phyloP scores from a whole-genome alignment of 2,329 filamentous ascomycete species.

The Nothopassalora personata region DNA sequence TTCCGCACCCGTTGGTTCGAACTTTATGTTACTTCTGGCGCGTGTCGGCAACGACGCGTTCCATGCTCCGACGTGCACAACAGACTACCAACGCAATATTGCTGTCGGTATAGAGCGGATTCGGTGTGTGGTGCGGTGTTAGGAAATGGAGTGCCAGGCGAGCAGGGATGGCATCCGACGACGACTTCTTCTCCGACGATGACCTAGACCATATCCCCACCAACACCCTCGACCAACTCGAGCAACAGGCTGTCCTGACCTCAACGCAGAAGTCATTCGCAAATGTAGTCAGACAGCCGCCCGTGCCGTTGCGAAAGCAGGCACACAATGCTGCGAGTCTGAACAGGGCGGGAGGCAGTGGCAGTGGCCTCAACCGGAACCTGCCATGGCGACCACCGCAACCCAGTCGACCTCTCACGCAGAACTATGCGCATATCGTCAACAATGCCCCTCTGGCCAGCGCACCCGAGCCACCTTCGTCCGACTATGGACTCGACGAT shows the following conservation, averaged over 20 bases:
- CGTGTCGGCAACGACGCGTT: neutral
- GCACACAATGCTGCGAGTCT: slow-evolving; percentile 20
- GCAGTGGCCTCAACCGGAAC: slow-evolving; percentile 16
- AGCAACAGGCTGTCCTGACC: slow-evolving; percentile 39
- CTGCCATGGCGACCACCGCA: slow-evolving; percentile 29
- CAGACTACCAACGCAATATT: neutral
- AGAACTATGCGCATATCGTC: slow-evolving; percentile 6
- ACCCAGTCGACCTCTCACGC: slow-evolving; percentile 9
- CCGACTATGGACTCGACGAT: slow-evolving; percentile 44
- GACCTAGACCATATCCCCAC: slow-evolving; percentile 43
- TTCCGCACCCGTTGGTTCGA: neutral
- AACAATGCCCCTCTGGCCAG: slow-evolving; percentile 20
- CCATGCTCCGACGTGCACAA: neutral
- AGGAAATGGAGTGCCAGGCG: slow-evolving; percentile 1
- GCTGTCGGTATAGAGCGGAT: neutral
- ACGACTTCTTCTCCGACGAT: slow-evolving; percentile 44
- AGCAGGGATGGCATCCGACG: slow-evolving; percentile 24
- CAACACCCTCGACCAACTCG: slow-evolving; percentile 42
- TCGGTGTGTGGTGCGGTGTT: neutral
- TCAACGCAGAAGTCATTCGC: slow-evolving; percentile 35
- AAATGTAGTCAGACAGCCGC: slow-evolving; percentile 4
- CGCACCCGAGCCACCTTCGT: slow-evolving; percentile 28
- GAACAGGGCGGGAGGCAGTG: slow-evolving; percentile 13
- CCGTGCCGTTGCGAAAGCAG: slow-evolving; percentile 15
- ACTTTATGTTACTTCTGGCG: neutral